Base-by-base conservation (phyloP, 1,284 basidiomycete species). In the Naganishia sp. region DNA sequence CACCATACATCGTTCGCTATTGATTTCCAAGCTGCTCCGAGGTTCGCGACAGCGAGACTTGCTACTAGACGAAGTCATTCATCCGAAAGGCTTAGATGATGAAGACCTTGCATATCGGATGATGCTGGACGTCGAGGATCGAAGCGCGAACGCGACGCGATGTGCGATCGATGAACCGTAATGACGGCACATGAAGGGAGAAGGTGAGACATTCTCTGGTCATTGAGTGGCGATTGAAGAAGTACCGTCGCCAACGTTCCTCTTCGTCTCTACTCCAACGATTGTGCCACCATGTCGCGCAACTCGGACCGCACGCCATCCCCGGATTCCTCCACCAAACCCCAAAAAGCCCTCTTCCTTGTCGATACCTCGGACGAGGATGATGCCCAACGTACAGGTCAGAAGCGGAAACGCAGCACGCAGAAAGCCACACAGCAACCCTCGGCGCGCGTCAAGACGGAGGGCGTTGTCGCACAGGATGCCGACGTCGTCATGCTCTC, bases 301-400 rank as follows among this genome's bases (percentile, higher is more conserved):
- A 42, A 57, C 42, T 13, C 18, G 21, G 41, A 57, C 6, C 41
- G 35, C 13, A 39, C 35, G 7, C 35, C 35, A 39, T 39, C 35
- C 13, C 35, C 35, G 35, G 35, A 3, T 39, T 39, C 25, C 13
- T 41, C 42, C 17, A 21, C 23, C 31, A 61, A 61, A 50, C 53
- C 65, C 18, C 56, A 39, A n/a, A 42, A 60, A 54, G 23, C 57
- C n/a, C 52, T 66, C 18, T 66, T 66, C 57, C 52, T 66, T 2
- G 46, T 53, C 28, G 65, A 66, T 66, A 61, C 65, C 15, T 66
- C 65, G 6, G 65, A 66, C 35, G 65, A 66, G 23, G 65, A 66
- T 4, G 65, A 54, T 31, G 18, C 46, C 10, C n/a, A 28, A n/a
- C 25, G 23, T 21, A 57, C 17, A 39, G 43, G 47, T 31, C 53